Percentiles rank a stretch among this genome's conserved stretches.
phyloP scores from a whole-genome alignment of 2,329 filamentous ascomycete species.

The Paracoccidioides brasiliensis region DNA sequence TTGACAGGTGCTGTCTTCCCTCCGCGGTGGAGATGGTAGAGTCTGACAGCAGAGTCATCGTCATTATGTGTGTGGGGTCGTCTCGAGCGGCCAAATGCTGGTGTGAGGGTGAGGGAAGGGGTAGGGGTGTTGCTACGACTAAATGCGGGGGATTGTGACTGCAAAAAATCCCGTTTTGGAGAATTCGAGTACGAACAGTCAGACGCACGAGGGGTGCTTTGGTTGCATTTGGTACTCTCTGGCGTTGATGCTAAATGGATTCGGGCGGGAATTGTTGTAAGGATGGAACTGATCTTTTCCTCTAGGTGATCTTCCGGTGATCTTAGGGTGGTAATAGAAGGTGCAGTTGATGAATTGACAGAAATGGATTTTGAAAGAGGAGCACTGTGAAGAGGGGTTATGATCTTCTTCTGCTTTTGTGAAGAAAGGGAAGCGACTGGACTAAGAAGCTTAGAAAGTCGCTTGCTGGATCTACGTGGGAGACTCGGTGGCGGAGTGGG shows the following conservation, averaged over 20 bases:
- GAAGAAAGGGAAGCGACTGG: constrained; percentile 4
- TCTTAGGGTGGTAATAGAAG: constrained; percentile 16
- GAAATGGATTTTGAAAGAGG: not conserved
- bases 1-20: constrained; percentile 83
- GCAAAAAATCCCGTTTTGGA: constrained; percentile 30
- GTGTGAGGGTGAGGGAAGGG: constrained; percentile 57
- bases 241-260: constrained; percentile 56
- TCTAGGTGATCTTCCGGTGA: constrained; percentile 56
- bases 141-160: constrained; percentile 22
- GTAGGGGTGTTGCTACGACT: constrained; percentile 45
- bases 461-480: constrained; percentile 17
- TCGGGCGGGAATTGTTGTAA: constrained; percentile 62
- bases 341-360: not conserved
- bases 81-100: constrained; percentile 32
- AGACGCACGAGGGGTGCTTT: not conserved
- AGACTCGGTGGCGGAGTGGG: constrained; percentile 6
- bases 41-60: constrained; percentile 62
- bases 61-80: constrained; percentile 23
- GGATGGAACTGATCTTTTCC: constrained; percentile 65
- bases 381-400: not conserved
- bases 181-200: constrained; percentile 14
- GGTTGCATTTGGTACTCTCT: constrained; percentile 9
- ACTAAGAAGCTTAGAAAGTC: constrained; percentile 9
- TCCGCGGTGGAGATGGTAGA: constrained; percentile 80
- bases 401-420: not conserved